These are phyloP conservation scores for Cardamine chenopodiifolia DNA, from an alignment of 345 rosid genomes.

Conservation along the genomic window DNA sequence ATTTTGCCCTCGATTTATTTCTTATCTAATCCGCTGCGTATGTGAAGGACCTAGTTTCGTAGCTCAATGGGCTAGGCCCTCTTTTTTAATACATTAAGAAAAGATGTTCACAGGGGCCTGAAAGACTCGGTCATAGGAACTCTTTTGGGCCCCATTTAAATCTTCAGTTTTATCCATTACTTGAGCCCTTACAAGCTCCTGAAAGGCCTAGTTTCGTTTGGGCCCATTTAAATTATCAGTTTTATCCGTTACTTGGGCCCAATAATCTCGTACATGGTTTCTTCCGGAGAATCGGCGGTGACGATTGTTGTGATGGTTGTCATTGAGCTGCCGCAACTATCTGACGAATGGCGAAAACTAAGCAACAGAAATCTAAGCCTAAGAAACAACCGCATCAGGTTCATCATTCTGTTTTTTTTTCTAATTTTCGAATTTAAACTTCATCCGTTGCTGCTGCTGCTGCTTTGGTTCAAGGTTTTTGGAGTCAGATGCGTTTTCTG, in stretches of 20 bases:
- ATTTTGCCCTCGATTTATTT: no score
- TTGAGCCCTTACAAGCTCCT: no score
- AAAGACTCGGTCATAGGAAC: no score
- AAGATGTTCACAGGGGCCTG: no score
- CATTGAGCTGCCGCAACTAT: constrained; percentile 20
- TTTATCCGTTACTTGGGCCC: not conserved
- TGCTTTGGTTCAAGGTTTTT: not conserved
- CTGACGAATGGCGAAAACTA: constrained; percentile 70
- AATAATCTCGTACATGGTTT: not conserved
- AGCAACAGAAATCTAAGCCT: constrained; percentile 63
- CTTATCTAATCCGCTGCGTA: no score
- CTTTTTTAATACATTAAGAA: no score
- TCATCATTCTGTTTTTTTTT: not conserved
- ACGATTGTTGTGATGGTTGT: not conserved
- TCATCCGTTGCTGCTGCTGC: not conserved
- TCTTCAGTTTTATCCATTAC: no score
- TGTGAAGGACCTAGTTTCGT: no score
- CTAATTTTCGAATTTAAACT: not conserved
- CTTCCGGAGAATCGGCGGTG: constrained; percentile 17
- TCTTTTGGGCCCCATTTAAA: no score
- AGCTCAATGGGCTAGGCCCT: no score
- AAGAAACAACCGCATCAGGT: constrained; percentile 62
- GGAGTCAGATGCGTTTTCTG: not conserved
- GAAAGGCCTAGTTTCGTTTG: not conserved
- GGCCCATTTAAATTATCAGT: not conserved